Evolutionary conservation across 306 rosid genomes (phyloP).

Genomic region (Dryas drummondii): DNA sequence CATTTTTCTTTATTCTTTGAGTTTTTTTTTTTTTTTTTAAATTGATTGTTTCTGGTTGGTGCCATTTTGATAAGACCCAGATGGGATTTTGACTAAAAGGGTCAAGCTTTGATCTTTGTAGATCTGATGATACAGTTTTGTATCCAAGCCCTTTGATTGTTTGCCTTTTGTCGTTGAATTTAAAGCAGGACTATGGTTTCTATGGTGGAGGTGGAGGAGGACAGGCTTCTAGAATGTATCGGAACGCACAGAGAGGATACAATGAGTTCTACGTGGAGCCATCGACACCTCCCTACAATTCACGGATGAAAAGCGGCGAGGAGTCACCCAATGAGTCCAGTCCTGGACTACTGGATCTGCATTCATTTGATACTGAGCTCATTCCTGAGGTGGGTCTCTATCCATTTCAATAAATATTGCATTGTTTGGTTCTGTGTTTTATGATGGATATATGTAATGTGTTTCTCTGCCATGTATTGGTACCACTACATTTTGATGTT

Average conservation of each 20-base stretch:
- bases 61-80: conserved; percentile 3
- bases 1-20: neutral
- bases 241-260: conserved; percentile 66
- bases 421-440: conserved; percentile 11
- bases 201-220: conserved; percentile 62
- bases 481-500: neutral
- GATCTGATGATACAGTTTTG: conserved; percentile 37
- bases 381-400: conserved; percentile 66
- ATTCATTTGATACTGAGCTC: conserved; percentile 91
- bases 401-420: conserved; percentile 13
- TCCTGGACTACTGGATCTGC: conserved; percentile 97
- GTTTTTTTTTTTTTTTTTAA: neutral
- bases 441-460: neutral
- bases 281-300: conserved; percentile 66
- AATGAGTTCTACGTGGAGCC: conserved; percentile 80
- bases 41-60: neutral
- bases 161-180: conserved; percentile 34
- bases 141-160: conserved; percentile 23
- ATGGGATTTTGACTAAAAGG: neutral
- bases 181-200: conserved; percentile 67
- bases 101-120: conserved; percentile 18
- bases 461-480: neutral
- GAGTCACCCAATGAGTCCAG: conserved; percentile 79
- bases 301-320: conserved; percentile 59
- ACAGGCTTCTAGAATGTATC: conserved; percentile 71